Conservation (phyloP, 306 rosid species). For the Dalbergia cultrata region DNA sequence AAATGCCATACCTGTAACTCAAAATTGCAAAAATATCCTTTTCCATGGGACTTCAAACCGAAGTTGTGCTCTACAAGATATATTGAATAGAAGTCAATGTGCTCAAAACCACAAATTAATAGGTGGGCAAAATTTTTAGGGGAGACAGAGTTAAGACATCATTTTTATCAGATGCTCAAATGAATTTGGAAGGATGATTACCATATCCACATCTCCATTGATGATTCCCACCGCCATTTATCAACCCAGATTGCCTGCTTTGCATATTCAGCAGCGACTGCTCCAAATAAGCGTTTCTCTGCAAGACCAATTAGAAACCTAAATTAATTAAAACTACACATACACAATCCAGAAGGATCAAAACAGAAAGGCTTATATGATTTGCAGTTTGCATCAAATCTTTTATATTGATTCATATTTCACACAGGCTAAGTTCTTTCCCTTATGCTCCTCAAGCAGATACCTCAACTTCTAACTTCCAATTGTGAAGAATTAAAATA, state of each 20-base stretch:
- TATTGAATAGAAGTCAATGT: constrained; percentile 5
- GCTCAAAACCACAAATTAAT: not conserved
- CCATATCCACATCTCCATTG: constrained; percentile 61
- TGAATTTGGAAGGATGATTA: constrained; percentile 43
- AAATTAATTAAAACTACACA: constrained; percentile 15
- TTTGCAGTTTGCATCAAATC: constrained; percentile 29
- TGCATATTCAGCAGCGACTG: constrained; percentile 57
- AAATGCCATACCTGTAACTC: constrained; percentile 64
- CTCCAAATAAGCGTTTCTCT: constrained; percentile 78
- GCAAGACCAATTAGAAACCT: constrained; percentile 42
- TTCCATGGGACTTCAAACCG: constrained; percentile 47
- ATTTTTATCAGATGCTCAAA: not conserved
- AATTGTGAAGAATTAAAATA: constrained; percentile 25
- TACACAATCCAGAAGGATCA: constrained; percentile 13
- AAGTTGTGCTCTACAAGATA: constrained; percentile 53
- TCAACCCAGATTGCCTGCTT: constrained; percentile 49
- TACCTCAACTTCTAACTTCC: constrained; percentile 19
- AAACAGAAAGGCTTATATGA: constrained; percentile 31
- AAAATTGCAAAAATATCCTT: constrained; percentile 64
- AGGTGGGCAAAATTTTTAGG: too few species aligned
- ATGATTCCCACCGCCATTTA: constrained; percentile 40
- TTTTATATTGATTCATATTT: not conserved
- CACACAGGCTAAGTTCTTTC: not conserved
- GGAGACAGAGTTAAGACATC: not conserved
- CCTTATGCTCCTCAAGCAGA: constrained; percentile 16